A percentile compares a stretch with the other conserved stretches of the same genome.
Evolutionary conservation across 805 yeast species (phyloP).

Genomic region (Wickerhamiella sergipiensis): DNA sequence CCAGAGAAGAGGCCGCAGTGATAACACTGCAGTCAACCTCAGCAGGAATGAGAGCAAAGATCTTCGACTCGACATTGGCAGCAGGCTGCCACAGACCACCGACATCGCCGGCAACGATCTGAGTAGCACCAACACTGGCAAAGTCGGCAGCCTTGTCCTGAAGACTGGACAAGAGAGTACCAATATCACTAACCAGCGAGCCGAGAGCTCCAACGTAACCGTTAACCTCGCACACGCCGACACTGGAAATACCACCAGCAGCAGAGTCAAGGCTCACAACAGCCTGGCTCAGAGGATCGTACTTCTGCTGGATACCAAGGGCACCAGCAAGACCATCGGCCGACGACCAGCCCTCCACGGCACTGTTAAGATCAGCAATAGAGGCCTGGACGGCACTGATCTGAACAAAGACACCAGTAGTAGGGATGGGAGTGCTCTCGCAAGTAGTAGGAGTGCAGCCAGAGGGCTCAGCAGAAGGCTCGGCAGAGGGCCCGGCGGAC

Average conservation of each 20-base stretch:
- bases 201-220: conserved; percentile 2
- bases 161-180: conserved; percentile 5
- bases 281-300: conserved; percentile 1
- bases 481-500: not conserved
- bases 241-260: conserved; percentile 4
- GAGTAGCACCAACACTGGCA: conserved; percentile 6
- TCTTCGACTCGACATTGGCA: not conserved
- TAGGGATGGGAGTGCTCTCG: not conserved
- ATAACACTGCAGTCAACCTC: conserved; percentile 4
- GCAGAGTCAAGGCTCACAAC: conserved; percentile 4
- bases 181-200: conserved; percentile 3
- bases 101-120: conserved; percentile 1
- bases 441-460: not conserved
- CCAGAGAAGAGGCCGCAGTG: not conserved
- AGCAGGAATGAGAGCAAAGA: conserved; percentile 5
- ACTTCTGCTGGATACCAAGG: conserved; percentile 10
- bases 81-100: not conserved
- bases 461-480: not conserved
- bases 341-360: conserved; percentile 8
- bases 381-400: conserved; percentile 9
- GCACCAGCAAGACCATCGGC: conserved; percentile 12
- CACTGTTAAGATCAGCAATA: conserved; percentile 9
- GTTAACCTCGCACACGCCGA: conserved; percentile 3
- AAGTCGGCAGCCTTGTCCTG: conserved; percentile 10
- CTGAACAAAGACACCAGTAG: not conserved